Base-by-base conservation (phyloP, 768 basidiomycete species). In the Tylopilus cervinicoccineus region DNA sequence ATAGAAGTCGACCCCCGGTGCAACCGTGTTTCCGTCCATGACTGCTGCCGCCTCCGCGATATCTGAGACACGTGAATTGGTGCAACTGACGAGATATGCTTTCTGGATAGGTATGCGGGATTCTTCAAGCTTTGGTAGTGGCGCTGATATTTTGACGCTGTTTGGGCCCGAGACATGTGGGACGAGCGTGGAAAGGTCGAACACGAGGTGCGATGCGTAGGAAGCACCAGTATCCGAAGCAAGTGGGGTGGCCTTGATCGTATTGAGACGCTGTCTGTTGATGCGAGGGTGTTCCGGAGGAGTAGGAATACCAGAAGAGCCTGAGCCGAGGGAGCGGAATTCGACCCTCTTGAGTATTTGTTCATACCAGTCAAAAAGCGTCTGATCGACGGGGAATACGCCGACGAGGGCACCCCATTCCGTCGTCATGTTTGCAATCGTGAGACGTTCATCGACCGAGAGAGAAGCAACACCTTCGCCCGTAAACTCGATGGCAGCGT, bases 391-490 rank as follows among this genome's bases (percentile, higher is more conserved):
- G 0, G 95, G 94, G 74, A 99, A 98, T 7, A 96, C 83, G 27
- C 96, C 96, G 8, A 82, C 93, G 2, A 99, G 79, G 3, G 96
- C 96, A 37, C 96, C 96, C 96, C 96, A 99, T 68, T 99, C 96
- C 26, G 96, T 98, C 6, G 96, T 98, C 96, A 98, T 99, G 68
- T 99, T 98, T n/a, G 93, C 76, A 56, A 98, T 98, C 0, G 95
- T 94, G 38, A 99, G 76, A 34, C 96, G 81, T 58, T 98, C 94
- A 62, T 99, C 95, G 46, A 99, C 79, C 5, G 80, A 70, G 41
- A 99, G 74, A 16, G 81, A 76, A 16, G 78, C 62, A 10, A 97
- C 77, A 22, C 96, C 96, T 28, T 89, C 84, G 11, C 96, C 96
- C 0, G 85, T 83, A 66, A 99, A 99, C 66, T 99, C 96, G 66